Evolutionary conservation across 2,329 filamentous ascomycete species (phyloP).

Genomic region (Mycocentrospora acerina): DNA sequence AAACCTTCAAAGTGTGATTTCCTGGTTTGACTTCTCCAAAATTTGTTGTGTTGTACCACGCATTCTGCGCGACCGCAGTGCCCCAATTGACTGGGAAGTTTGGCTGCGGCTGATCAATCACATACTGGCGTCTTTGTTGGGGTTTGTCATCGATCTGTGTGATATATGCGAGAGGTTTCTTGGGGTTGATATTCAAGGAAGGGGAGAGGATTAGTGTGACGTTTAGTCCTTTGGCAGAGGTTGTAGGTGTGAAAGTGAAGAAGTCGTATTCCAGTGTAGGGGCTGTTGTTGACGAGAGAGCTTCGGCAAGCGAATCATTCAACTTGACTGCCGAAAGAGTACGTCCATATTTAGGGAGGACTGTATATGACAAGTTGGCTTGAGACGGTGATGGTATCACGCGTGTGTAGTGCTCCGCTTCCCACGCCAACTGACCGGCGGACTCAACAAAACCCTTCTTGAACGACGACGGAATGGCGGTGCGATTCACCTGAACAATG

Average conservation of each 20-base stretch:
- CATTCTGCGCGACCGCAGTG: constrained; percentile 52
- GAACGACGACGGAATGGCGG: constrained; percentile 33
- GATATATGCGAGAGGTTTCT: constrained; percentile 53
- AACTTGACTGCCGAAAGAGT: constrained; percentile 41
- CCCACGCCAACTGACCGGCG: constrained; percentile 36
- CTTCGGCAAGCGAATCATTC: constrained; percentile 25
- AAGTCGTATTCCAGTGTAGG: constrained; percentile 42
- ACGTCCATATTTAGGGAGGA: constrained; percentile 40
- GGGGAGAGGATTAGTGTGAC: constrained; percentile 47
- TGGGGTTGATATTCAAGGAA: constrained; percentile 55
- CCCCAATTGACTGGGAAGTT: constrained; percentile 53
- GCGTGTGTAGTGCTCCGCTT: constrained; percentile 43
- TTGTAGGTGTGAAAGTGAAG: constrained; percentile 37
- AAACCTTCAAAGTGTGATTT: constrained; percentile 47
- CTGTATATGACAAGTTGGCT: constrained; percentile 28
- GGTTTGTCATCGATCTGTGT: constrained; percentile 49
- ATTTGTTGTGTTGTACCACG: constrained; percentile 52
- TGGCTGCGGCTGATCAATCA: constrained; percentile 45
- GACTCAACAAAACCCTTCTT: constrained; percentile 39
- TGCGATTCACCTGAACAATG: constrained; percentile 39
- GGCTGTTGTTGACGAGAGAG: constrained; percentile 28
- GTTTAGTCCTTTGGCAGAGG: constrained; percentile 34
- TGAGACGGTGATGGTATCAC: constrained; percentile 11
- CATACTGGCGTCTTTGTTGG: constrained; percentile 44
- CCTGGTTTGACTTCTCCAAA: constrained; percentile 36